Conservation (phyloP, 2,329 filamentous ascomycete genomes). For the Volutella citrinella region DNA sequence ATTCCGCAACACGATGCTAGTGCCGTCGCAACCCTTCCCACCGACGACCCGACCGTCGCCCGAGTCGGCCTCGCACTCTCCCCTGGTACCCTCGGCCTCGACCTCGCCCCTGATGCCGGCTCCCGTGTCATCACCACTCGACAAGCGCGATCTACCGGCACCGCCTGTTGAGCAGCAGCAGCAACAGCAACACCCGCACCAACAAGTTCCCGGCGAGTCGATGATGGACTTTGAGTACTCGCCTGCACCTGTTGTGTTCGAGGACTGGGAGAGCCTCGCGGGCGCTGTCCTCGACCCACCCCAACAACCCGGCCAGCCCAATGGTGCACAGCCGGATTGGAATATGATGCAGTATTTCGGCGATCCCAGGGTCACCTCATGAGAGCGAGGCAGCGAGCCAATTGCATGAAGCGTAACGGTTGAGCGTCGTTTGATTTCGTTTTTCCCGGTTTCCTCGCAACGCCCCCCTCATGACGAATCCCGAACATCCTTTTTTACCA, state of each 20-base stretch:
- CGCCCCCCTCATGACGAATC: no score
- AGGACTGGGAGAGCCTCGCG: slow-evolving; percentile 40
- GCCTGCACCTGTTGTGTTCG: slow-evolving; percentile 35
- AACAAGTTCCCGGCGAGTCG: slow-evolving; percentile 22
- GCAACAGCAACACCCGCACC: slow-evolving; percentile 21
- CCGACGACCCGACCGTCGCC: slow-evolving; percentile 28
- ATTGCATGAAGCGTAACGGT: no score
- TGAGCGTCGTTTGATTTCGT: slow-evolving; percentile 4
- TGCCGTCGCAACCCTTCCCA: slow-evolving; percentile 30
- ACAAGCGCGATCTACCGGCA: slow-evolving; percentile 36
- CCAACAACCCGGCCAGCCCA: slow-evolving; percentile 23
- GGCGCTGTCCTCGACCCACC: slow-evolving; percentile 33
- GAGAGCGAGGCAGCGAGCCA: no score
- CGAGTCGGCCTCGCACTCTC: slow-evolving; percentile 30
- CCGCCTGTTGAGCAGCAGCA: no score
- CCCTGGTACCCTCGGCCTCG: slow-evolving; percentile 28
- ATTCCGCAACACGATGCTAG: slow-evolving; percentile 32
- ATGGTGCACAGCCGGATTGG: slow-evolving; percentile 23
- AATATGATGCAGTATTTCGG: slow-evolving; percentile 34
- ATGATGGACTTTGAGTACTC: slow-evolving; percentile 46
- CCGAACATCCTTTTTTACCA: no score
- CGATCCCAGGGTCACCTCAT: slow-evolving; percentile 31
- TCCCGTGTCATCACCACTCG: slow-evolving; percentile 26
- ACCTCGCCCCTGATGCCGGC: slow-evolving; percentile 30
- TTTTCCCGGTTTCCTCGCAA: slow-evolving; percentile 9